A percentile compares a stretch with the other conserved stretches of the same genome.
Conservation (phyloP, 257 asterid species). For the Fraxinus excelsior region DNA sequence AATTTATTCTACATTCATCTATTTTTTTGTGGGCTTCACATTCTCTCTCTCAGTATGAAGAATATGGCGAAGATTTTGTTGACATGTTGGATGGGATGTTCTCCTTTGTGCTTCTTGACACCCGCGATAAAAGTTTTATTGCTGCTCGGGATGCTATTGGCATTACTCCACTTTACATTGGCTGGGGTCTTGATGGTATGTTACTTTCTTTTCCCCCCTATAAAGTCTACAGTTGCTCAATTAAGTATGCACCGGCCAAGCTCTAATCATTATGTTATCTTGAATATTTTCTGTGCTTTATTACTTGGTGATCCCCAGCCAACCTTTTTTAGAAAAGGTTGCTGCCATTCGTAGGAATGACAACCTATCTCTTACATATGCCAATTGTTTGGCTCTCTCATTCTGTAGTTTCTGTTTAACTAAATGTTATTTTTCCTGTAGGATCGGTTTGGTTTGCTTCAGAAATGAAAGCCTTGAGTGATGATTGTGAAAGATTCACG, state of each 20-base stretch:
- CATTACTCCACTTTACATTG: constrained; percentile 93
- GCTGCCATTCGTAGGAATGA: not conserved
- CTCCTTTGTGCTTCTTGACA: constrained; percentile 97
- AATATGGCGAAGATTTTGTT: constrained; percentile 91
- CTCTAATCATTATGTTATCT: constrained; percentile 3
- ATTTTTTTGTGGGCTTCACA: not conserved
- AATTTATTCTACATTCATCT: not conserved
- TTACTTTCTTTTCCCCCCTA: not conserved
- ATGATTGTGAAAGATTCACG: constrained; percentile 93
- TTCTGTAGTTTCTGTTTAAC: constrained; percentile 2
- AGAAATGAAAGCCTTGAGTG: constrained; percentile 98
- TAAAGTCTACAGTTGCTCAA: constrained; percentile 3
- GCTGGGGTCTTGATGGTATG: constrained; percentile 99
- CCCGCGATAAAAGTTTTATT: constrained; percentile 89
- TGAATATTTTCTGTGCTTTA: constrained; percentile 9
- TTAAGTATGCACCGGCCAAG: not conserved
- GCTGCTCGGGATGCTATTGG: constrained; percentile 99
- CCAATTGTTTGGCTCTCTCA: constrained; percentile 11
- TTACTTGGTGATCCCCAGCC: constrained; percentile 15
- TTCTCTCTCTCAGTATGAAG: constrained; percentile 72
- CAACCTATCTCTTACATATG: constrained; percentile 6
- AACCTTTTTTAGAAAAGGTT: constrained; percentile 14
- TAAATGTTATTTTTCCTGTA: constrained; percentile 37
- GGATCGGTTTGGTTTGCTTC: constrained; percentile 99
- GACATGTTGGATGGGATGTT: constrained; percentile 99